Conservation (phyloP, 176 grass and related monocot genomes). For the Triticum urartu region DNA sequence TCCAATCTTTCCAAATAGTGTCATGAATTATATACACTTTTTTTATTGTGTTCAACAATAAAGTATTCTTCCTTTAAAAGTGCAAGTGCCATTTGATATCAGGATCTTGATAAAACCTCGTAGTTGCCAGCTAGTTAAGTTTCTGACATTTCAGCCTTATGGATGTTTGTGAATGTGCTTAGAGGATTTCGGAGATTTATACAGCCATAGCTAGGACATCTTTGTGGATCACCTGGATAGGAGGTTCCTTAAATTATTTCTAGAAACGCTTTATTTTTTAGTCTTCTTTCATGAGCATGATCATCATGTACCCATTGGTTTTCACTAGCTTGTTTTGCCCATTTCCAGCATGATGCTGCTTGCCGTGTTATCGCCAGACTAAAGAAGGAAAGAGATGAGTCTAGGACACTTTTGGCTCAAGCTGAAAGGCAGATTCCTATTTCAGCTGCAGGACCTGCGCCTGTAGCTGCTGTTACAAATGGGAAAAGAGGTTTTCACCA, state of each 20-base stretch:
- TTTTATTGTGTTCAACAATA: neutral
- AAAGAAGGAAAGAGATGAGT: constrained; percentile 98
- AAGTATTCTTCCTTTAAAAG: constrained; percentile 13
- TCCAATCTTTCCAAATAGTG: constrained; percentile 1
- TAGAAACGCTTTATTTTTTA: neutral
- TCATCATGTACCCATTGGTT: neutral
- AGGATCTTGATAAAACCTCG: neutral
- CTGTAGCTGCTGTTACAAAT: constrained; percentile 53
- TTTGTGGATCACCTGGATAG: neutral
- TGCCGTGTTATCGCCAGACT: constrained; percentile 97
- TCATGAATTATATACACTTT: neutral
- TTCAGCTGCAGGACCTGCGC: constrained; percentile 41
- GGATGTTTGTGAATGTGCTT: neutral
- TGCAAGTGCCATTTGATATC: neutral
- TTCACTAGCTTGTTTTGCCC: neutral
- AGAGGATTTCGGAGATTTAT: neutral
- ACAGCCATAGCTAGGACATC: constrained; percentile 3
- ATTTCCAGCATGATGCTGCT: constrained; percentile 92
- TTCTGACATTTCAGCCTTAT: neutral
- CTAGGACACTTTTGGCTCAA: constrained; percentile 86
- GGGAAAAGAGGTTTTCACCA: constrained; percentile 75
- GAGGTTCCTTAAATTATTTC: neutral
- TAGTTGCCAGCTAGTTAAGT: neutral
- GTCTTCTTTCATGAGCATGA: neutral
- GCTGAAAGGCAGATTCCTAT: constrained; percentile 84